phyloP scores from a whole-genome alignment of 306 rosid genomes.

The Canavalia gladiata region DNA sequence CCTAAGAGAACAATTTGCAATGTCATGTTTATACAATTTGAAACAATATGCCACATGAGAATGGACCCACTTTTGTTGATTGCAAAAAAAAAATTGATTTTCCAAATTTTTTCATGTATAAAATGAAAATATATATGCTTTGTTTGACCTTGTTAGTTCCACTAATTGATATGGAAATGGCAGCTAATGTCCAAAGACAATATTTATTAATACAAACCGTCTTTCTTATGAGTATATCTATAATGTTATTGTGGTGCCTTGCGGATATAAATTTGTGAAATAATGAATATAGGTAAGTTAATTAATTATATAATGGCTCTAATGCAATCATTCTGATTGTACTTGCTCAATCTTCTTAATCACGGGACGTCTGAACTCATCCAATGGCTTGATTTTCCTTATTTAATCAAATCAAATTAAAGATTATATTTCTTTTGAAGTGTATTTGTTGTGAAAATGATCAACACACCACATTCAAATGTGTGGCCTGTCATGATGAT shows the following conservation, averaged over 20 bases:
- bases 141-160: constrained; percentile 58
- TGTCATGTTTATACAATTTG: constrained; percentile 43
- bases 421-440: neutral
- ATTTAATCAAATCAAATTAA: constrained; percentile 31
- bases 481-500: constrained; percentile 38
- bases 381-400: constrained; percentile 41
- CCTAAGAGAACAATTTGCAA: constrained; percentile 48
- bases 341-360: constrained; percentile 45
- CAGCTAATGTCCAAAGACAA: constrained; percentile 48
- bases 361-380: constrained; percentile 16
- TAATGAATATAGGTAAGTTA: constrained; percentile 4
- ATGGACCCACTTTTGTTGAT: constrained; percentile 55
- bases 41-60: constrained; percentile 44
- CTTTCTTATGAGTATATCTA: constrained; percentile 46
- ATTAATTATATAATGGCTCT: constrained; percentile 32
- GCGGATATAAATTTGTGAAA: constrained; percentile 41
- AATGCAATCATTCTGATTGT: constrained; percentile 43
- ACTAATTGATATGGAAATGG: constrained; percentile 46
- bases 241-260: constrained; percentile 45
- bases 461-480: constrained; percentile 39
- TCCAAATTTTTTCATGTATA: neutral
- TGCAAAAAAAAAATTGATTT: constrained; percentile 23
- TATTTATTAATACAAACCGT: constrained; percentile 43
- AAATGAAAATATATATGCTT: constrained; percentile 1
- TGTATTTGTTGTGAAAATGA: constrained; percentile 43